These are phyloP conservation scores for Craspedostauros australis DNA, from an alignment of 108 stramenopile species.

Conservation along the genomic window DNA sequence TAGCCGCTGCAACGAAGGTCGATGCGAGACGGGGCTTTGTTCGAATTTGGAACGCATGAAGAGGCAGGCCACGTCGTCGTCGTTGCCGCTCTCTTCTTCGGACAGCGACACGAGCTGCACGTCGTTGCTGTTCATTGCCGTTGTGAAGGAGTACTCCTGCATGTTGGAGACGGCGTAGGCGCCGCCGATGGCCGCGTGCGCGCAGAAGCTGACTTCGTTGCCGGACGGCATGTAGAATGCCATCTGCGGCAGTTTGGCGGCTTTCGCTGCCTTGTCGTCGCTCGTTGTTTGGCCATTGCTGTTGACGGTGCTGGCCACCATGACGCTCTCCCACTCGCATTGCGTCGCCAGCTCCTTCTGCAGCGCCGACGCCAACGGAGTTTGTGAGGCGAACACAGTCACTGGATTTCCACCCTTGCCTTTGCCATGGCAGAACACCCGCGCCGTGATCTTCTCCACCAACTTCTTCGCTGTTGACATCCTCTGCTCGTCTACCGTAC, in stretches of 20 bases:
- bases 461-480: background rate
- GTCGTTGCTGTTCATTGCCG: background rate
- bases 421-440: slow-evolving; percentile 32
- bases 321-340: slow-evolving; percentile 65
- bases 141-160: background rate
- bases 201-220: slow-evolving; percentile 63
- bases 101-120: background rate
- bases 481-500: too few species aligned
- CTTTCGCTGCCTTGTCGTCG: background rate
- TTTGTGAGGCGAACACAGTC: slow-evolving; percentile 40
- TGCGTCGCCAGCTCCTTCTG: slow-evolving; percentile 38
- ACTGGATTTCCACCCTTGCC: slow-evolving; percentile 52
- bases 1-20: slow-evolving; percentile 7
- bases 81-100: background rate
- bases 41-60: slow-evolving; percentile 7
- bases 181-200: slow-evolving; percentile 72
- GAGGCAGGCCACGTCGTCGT: background rate
- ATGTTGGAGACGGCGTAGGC: too few species aligned
- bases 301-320: slow-evolving; percentile 16
- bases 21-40: slow-evolving; percentile 11
- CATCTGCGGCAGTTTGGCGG: slow-evolving; percentile 23
- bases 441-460: slow-evolving; percentile 31
- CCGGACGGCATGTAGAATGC: slow-evolving; percentile 71
- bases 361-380: slow-evolving; percentile 14
- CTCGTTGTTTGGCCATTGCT: background rate